These are phyloP conservation scores for Dactylonectria estremocensis DNA, from an alignment of 2,329 filamentous ascomycete genomes.

Conservation along the genomic window DNA sequence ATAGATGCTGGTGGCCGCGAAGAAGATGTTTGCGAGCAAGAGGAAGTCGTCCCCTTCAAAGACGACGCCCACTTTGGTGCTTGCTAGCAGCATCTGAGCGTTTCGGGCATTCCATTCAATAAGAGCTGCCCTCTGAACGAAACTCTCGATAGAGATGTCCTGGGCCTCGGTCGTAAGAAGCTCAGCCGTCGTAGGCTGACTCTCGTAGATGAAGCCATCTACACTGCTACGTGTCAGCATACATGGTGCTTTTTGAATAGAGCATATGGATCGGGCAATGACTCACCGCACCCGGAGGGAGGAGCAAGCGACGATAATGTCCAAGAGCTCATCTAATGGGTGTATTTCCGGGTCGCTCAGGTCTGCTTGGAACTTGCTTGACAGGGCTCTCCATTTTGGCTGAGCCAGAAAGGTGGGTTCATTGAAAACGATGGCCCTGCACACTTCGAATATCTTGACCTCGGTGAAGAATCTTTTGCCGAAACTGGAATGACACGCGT, in stretches of 20 bases:
- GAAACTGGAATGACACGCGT: conserved; percentile 38
- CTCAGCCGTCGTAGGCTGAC: accelerated
- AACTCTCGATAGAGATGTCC: conserved; percentile 40
- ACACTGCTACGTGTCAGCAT: conserved; percentile 22
- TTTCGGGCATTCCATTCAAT: conserved; percentile 25
- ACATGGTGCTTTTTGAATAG: not conserved
- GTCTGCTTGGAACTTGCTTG: not conserved
- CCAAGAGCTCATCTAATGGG: conserved; percentile 46
- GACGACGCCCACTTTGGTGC: accelerated
- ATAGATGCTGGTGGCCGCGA: conserved; percentile 54
- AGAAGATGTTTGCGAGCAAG: conserved; percentile 45
- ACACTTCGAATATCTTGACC: conserved; percentile 52
- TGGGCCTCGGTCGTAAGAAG: not conserved
- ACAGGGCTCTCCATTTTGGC: conserved; percentile 42
- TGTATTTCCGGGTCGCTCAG: accelerated
- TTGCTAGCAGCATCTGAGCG: accelerated
- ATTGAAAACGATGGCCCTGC: conserved; percentile 52
- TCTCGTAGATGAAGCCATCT: not conserved
- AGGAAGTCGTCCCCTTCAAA: conserved; percentile 31
- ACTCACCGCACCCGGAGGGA: conserved; percentile 51
- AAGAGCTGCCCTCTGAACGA: conserved; percentile 37
- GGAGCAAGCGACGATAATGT: conserved; percentile 52
- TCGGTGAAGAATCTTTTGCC: conserved; percentile 51
- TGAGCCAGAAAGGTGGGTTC: conserved; percentile 46
- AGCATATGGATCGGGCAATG: no score